Conservation (phyloP, 2,329 filamentous ascomycete genomes). For the Phialophora macrospora region DNA sequence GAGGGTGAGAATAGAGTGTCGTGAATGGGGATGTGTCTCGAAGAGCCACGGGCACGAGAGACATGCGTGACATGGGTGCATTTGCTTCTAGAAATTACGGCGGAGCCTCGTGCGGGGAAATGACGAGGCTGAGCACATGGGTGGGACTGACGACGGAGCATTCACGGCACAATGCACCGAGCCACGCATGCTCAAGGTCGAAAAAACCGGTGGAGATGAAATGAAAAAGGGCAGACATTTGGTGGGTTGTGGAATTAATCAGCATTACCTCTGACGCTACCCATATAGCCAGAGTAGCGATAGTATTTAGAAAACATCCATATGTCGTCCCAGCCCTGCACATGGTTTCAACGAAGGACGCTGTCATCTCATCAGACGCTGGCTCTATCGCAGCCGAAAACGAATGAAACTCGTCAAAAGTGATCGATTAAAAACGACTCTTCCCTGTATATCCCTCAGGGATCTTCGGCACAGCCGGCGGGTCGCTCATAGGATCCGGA, state of each 20-base stretch:
- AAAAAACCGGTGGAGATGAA: not conserved
- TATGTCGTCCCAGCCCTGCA: not conserved
- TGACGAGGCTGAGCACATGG: not conserved
- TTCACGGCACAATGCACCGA: not conserved
- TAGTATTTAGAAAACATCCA: conserved; percentile 13
- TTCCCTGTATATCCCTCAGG: conserved; percentile 31
- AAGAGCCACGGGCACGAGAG: not conserved
- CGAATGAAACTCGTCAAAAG: conserved; percentile 16
- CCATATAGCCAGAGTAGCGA: conserved; percentile 24
- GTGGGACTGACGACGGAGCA: not conserved
- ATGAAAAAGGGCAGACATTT: not conserved
- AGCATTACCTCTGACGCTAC: conserved; percentile 23
- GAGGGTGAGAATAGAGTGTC: not conserved
- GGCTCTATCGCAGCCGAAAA: conserved; percentile 8
- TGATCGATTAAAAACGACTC: conserved; percentile 10
- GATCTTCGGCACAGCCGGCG: conserved; percentile 34
- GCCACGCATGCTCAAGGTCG: too few species aligned
- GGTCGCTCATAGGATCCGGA: conserved; percentile 32
- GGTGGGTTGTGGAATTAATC: conserved; percentile 1
- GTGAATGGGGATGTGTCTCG: not conserved
- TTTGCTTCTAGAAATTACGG: not conserved
- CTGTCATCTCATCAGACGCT: not conserved
- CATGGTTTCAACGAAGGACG: conserved; percentile 3
- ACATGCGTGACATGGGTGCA: not conserved
- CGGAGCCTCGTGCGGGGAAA: conserved; percentile 11